These are phyloP conservation scores for Beauveria brongniartii DNA, from an alignment of 2,329 filamentous ascomycete species.

Conservation along the genomic window DNA sequence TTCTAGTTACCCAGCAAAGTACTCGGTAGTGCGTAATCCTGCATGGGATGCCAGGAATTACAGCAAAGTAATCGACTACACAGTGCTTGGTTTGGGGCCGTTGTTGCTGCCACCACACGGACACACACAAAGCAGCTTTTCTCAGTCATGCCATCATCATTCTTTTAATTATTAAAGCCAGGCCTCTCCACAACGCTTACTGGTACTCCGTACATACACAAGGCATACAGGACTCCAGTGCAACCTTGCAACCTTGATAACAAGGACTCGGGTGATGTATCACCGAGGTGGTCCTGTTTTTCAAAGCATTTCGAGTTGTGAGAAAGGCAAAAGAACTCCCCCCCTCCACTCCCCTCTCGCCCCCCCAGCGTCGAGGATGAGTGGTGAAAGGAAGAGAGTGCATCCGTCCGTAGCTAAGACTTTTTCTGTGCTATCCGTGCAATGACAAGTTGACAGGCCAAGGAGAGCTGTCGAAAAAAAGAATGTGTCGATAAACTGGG, in stretches of 20 bases:
- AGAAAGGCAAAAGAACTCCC: not conserved
- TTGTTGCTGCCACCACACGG: too few relatives aligned
- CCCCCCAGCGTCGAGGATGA: too few relatives aligned
- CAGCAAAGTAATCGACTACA: not conserved
- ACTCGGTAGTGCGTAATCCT: not conserved
- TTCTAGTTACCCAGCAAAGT: not conserved
- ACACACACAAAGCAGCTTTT: too few relatives aligned
- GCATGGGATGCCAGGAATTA: not conserved
- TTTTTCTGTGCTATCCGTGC: not conserved
- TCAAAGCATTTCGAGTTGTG: not conserved
- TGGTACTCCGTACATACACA: too few relatives aligned
- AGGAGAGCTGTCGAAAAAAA: not conserved
- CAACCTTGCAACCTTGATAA: not conserved
- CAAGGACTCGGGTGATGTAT: not conserved
- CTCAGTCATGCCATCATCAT: not conserved
- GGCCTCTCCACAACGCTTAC: slow-evolving; percentile 1
- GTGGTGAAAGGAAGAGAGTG: too few relatives aligned
- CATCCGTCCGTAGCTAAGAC: too few relatives aligned
- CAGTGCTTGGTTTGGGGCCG: not conserved
- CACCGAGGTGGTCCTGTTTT: not conserved
- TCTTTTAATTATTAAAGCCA: not conserved
- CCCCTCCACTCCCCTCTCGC: not conserved
- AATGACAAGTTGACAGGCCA: not conserved
- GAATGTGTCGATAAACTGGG: not conserved
- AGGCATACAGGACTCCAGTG: not conserved